A percentile compares a stretch with the other conserved stretches of the same genome.
Evolutionary conservation across 2,329 filamentous ascomycete genomes (phyloP).

Genomic region (Diplodia intermedia): DNA sequence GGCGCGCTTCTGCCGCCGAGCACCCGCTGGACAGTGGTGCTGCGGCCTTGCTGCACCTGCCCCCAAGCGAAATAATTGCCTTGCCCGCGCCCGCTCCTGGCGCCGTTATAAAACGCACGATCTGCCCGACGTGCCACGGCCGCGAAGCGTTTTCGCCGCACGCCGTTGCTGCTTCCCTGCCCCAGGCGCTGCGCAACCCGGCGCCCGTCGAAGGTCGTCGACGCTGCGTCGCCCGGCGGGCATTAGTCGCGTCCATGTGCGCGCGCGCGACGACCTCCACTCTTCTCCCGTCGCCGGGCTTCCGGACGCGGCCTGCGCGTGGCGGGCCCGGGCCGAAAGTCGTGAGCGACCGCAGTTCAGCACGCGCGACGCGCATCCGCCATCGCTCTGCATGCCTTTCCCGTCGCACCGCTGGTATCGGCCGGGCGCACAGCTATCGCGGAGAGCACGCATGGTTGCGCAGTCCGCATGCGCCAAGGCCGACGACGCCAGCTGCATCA

Average conservation of each 20-base stretch:
- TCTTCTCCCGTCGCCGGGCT: constrained; percentile 4
- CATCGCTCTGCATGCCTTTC: not conserved
- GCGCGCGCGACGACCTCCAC: constrained; percentile 7
- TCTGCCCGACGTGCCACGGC: constrained; percentile 28
- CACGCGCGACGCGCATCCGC: not conserved
- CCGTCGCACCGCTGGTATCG: constrained; percentile 12
- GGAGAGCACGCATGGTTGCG: constrained; percentile 5
- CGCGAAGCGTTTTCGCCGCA: constrained; percentile 26
- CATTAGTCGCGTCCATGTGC: constrained; percentile 7
- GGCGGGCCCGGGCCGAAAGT: constrained; percentile 24
- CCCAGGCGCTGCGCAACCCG: not conserved
- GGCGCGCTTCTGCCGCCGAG: constrained; percentile 12
- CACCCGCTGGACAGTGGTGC: constrained; percentile 17
- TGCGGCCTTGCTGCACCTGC: constrained; percentile 29
- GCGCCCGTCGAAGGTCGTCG: not conserved
- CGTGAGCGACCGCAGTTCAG: constrained; percentile 6
- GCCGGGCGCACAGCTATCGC: constrained; percentile 18
- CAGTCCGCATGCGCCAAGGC: constrained; percentile 29
- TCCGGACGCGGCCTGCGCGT: constrained; percentile 15
- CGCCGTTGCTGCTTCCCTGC: constrained; percentile 3
- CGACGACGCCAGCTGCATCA: constrained; percentile 27
- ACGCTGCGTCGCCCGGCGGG: not conserved
- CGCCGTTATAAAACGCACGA: constrained; percentile 26
- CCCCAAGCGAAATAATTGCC: constrained; percentile 30
- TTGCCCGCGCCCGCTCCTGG: constrained; percentile 13